phyloP scores from a whole-genome alignment of 2,329 filamentous ascomycete species.

The Fusarium coicis region DNA sequence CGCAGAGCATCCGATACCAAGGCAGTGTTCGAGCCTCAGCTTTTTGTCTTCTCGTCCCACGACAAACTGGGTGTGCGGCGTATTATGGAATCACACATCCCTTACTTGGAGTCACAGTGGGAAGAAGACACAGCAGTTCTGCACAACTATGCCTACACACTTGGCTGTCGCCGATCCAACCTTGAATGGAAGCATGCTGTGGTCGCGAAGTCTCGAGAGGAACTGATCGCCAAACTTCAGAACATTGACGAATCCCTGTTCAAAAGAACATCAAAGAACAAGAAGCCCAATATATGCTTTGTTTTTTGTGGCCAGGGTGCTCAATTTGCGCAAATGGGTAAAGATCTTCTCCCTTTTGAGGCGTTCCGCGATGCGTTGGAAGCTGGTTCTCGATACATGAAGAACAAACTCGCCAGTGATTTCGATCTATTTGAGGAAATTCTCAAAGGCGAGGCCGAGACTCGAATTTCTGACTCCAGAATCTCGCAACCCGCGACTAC shows the following conservation, averaged over 20 bases:
- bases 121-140: slow-evolving; percentile 39
- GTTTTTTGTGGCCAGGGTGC: slow-evolving; percentile 58
- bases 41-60: slow-evolving; percentile 58
- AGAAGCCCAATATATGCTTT: slow-evolving; percentile 51
- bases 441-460: slow-evolving; percentile 38
- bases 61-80: slow-evolving; percentile 54
- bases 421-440: slow-evolving; percentile 54
- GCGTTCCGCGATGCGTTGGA: slow-evolving; percentile 55
- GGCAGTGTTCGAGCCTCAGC: slow-evolving; percentile 40
- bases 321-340: slow-evolving; percentile 57
- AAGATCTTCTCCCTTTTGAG: slow-evolving; percentile 54
- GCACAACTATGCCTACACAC: slow-evolving; percentile 58
- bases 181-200: slow-evolving; percentile 56
- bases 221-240: slow-evolving; percentile 48
- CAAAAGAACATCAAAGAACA: slow-evolving; percentile 42
- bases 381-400: slow-evolving; percentile 48
- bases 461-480: slow-evolving; percentile 48
- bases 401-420: slow-evolving; percentile 42
- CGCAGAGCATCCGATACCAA: background rate
- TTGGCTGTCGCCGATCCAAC: slow-evolving; percentile 56
- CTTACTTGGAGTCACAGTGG: slow-evolving; percentile 43
- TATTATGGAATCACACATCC: slow-evolving; percentile 50
- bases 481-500: slow-evolving; percentile 57
- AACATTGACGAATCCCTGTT: slow-evolving; percentile 27
- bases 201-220: slow-evolving; percentile 48